Percentiles rank a stretch among this genome's conserved stretches.
Conservation (phyloP, 2,329 filamentous ascomycete species). For the Basipetospora chlamydospora region DNA sequence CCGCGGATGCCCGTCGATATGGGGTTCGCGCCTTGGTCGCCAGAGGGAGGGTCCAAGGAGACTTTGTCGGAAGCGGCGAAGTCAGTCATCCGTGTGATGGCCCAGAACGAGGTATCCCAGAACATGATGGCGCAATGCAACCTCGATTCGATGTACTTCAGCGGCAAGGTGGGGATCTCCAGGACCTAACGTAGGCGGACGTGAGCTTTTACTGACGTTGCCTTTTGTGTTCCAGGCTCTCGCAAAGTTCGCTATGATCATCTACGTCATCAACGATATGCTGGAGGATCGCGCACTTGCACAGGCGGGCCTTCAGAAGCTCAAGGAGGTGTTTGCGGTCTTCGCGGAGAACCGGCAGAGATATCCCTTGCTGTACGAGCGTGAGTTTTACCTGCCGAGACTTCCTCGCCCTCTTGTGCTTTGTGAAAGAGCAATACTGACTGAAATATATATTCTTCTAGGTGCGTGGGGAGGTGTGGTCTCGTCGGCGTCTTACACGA, state of each 20-base stretch:
- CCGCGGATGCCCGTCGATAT: constrained; percentile 55
- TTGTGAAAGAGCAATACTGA: too few relatives aligned
- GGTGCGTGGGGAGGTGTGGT: constrained; percentile 67
- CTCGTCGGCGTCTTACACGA: constrained; percentile 58
- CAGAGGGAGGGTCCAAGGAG: constrained; percentile 30
- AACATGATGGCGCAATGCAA: constrained; percentile 61
- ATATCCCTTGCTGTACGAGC: constrained; percentile 50
- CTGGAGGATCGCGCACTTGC: constrained; percentile 42
- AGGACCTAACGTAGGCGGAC: too few relatives aligned
- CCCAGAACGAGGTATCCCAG: constrained; percentile 60
- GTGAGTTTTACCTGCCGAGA: too few relatives aligned
- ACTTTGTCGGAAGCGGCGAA: constrained; percentile 39
- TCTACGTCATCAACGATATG: constrained; percentile 52
- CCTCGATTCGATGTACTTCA: constrained; percentile 81
- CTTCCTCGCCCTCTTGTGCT: too few relatives aligned
- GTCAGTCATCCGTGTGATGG: constrained; percentile 42
- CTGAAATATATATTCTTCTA: constrained; percentile 13
- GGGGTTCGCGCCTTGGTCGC: constrained; percentile 66
- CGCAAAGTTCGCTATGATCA: constrained; percentile 58
- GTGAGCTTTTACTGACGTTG: too few relatives aligned
- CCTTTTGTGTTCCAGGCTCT: constrained; percentile 42
- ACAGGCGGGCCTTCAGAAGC: constrained; percentile 38
- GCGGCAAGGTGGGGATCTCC: constrained; percentile 52
- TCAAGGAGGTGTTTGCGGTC: constrained; percentile 51
- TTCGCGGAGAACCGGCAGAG: constrained; percentile 56